phyloP scores from a whole-genome alignment of 2,329 filamentous ascomycete genomes.

The Aspergillus niger region DNA sequence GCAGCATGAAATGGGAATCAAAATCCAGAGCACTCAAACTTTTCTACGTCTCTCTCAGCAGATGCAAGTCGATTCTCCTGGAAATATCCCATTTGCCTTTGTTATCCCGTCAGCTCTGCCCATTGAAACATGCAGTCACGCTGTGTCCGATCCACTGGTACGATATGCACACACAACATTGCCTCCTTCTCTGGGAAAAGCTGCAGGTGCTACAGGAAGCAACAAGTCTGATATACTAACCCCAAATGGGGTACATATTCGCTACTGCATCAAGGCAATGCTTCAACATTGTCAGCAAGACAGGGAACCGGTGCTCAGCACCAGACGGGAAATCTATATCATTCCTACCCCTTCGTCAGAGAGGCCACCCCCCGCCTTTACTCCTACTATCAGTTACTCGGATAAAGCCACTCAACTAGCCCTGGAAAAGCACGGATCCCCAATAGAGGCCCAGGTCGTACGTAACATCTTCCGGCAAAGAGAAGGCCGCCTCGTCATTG shows the following conservation, averaged over 20 bases:
- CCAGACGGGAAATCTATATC: not conserved
- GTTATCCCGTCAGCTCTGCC: not conserved
- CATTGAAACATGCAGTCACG: not conserved
- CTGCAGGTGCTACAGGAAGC: no score
- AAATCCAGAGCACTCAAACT: not conserved
- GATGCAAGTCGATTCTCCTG: not conserved
- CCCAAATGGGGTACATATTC: not conserved
- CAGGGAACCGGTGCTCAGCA: not conserved
- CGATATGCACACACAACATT: not conserved
- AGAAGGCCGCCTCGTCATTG: no score
- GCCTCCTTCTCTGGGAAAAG: not conserved
- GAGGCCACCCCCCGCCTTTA: not conserved
- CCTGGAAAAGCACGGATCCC: not conserved
- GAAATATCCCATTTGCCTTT: not conserved
- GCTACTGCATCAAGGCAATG: not conserved
- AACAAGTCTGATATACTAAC: no score
- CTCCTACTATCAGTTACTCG: not conserved
- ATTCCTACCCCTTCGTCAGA: not conserved
- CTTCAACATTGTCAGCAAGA: not conserved
- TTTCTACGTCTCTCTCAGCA: not conserved
- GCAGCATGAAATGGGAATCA: not conserved
- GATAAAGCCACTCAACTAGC: not conserved
- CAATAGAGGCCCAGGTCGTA: no score
- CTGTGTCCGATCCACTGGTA: not conserved
- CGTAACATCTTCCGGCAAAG: no score